phyloP scores from a whole-genome alignment of 305 asterid genomes.

The Rubia tinctorum region DNA sequence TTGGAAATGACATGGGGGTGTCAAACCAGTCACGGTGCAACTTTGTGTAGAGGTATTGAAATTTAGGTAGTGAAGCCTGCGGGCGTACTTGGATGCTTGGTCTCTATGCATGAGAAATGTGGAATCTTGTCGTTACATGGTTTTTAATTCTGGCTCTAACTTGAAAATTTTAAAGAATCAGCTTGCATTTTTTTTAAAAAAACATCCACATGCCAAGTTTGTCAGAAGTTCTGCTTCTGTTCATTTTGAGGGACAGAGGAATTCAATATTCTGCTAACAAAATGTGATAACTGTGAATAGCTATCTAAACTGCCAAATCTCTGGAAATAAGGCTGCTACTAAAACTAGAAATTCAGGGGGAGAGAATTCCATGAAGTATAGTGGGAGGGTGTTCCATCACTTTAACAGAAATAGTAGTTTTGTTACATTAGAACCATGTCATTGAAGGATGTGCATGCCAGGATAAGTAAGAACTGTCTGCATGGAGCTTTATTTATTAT shows the following conservation, averaged over 20 bases:
- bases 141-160: not conserved
- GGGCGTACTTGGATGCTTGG: not conserved
- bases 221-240: not conserved
- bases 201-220: not conserved
- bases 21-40: not conserved
- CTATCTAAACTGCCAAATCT: not conserved
- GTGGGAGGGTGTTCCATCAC: not conserved
- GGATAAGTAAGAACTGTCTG: not conserved
- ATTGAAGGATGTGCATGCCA: not conserved
- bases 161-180: not conserved
- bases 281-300: not conserved
- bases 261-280: not conserved
- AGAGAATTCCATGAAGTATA: not conserved
- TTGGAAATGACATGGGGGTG: not conserved
- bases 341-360: not conserved
- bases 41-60: not conserved
- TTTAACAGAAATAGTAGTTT: not conserved
- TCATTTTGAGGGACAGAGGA: not conserved
- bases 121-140: not conserved
- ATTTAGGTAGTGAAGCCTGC: not conserved
- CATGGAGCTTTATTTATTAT: not conserved
- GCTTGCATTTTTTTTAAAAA: not conserved
- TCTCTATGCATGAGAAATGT: too few species aligned
- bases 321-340: not conserved
- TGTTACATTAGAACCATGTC: not conserved